Conservation (phyloP, 345 rosid genomes). For the Theobroma cacao region DNA sequence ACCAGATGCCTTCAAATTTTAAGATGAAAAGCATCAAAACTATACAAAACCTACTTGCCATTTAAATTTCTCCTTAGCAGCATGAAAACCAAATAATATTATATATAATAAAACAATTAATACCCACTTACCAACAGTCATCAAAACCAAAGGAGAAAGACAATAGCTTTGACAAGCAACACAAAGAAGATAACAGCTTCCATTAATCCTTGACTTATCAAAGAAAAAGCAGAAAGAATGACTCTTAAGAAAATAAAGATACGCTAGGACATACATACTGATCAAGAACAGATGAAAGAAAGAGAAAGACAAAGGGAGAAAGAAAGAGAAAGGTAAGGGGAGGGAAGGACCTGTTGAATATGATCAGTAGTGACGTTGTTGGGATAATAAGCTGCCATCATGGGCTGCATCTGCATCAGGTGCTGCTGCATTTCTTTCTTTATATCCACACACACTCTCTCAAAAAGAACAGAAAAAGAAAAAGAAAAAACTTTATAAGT, state of each 20-base stretch:
- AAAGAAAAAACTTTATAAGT: constrained; percentile 12
- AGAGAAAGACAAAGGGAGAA: not conserved
- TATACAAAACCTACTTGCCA: not conserved
- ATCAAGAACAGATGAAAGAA: not conserved
- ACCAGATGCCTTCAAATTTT: constrained; percentile 5
- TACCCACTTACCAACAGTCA: constrained; percentile 22
- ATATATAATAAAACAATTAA: not conserved
- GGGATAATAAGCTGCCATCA: constrained; percentile 99
- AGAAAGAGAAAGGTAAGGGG: constrained; percentile 1
- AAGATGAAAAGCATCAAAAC: not conserved
- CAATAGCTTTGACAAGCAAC: constrained; percentile 21
- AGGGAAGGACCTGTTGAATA: constrained; percentile 80
- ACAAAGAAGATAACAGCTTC: constrained; percentile 20
- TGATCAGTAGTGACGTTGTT: constrained; percentile 99
- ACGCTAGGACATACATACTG: not conserved
- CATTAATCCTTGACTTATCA: not conserved
- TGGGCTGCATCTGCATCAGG: constrained; percentile 99
- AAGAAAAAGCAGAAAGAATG: not conserved
- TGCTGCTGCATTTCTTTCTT: constrained; percentile 91
- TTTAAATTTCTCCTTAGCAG: too few species aligned
- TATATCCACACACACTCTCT: constrained; percentile 28
- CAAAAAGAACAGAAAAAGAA: not conserved
- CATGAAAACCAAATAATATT: not conserved
- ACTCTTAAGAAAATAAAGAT: not conserved
- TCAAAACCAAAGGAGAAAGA: constrained; percentile 28